Percentiles rank a stretch among this genome's conserved stretches.
Conservation (phyloP, 345 rosid species). For the Camelina neglecta region DNA sequence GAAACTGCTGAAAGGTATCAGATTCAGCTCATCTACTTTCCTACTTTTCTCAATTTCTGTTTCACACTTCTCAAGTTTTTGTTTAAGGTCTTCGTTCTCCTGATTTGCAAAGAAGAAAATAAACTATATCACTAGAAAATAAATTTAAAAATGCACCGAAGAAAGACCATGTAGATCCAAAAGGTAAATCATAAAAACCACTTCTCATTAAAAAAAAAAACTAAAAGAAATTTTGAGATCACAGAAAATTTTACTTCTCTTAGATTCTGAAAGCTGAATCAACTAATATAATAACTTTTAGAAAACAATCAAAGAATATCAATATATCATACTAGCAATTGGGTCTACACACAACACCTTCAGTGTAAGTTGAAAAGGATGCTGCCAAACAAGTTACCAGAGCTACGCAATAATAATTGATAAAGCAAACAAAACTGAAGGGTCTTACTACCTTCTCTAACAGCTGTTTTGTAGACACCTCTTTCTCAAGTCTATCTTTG, state of each 20-base stretch:
- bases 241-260: background rate
- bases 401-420: constrained; percentile 20
- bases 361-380: constrained; percentile 21
- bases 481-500: constrained; percentile 81
- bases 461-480: constrained; percentile 62
- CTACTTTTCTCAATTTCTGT: constrained; percentile 73
- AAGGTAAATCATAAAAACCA: constrained; percentile 15
- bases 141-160: background rate
- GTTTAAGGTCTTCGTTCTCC: constrained; percentile 74
- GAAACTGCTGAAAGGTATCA: constrained; percentile 74
- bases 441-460: constrained; percentile 66
- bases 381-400: constrained; percentile 19
- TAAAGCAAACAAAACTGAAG: constrained; percentile 11
- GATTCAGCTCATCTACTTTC: constrained; percentile 70
- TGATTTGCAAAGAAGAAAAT: constrained; percentile 41
- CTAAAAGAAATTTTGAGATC: constrained; percentile 8
- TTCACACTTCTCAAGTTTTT: constrained; percentile 74
- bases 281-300: constrained; percentile 15
- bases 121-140: constrained; percentile 20
- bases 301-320: constrained; percentile 18
- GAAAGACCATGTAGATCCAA: constrained; percentile 15
- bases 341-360: constrained; percentile 14
- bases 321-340: constrained; percentile 11
- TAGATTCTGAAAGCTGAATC: background rate
- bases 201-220: background rate